phyloP scores from a whole-genome alignment of 129 eudicot species.

The Chrysanthemum lavandulifolium region DNA sequence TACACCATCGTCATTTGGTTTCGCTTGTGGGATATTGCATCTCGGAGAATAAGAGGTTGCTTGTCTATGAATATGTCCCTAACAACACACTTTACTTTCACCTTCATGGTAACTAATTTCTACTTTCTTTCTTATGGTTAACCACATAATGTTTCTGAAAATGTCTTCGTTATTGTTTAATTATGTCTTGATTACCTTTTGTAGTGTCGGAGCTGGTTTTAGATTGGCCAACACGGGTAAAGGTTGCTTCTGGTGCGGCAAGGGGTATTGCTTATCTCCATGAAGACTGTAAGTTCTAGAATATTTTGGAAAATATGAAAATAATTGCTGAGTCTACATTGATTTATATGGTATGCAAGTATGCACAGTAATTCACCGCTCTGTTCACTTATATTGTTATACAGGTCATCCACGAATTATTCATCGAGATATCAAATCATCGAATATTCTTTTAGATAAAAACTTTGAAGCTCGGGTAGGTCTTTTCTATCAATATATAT shows the following conservation, averaged over 20 bases:
- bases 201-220: constrained; percentile 67
- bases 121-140: not conserved
- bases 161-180: not conserved
- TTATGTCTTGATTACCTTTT: constrained; percentile 16
- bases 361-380: too few relatives aligned
- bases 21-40: constrained; percentile 87
- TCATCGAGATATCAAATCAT: constrained; percentile 94
- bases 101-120: constrained; percentile 67
- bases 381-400: not conserved
- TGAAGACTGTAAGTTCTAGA: constrained; percentile 70
- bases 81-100: constrained; percentile 84
- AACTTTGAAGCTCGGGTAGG: constrained; percentile 87
- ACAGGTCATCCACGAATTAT: constrained; percentile 92
- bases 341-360: too few relatives aligned
- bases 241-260: constrained; percentile 88
- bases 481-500: not conserved
- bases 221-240: constrained; percentile 76
- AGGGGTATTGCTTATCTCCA: constrained; percentile 90
- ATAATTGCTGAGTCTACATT: too few relatives aligned
- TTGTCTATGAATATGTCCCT: constrained; percentile 83
- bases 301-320: too few relatives aligned
- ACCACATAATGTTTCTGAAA: constrained; percentile 1
- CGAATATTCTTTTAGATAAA: constrained; percentile 81
- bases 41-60: constrained; percentile 60
- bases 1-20: constrained; percentile 94